Base-by-base conservation (phyloP, 2,329 filamentous ascomycete genomes). In the Fusarium brevicatenulatum region DNA sequence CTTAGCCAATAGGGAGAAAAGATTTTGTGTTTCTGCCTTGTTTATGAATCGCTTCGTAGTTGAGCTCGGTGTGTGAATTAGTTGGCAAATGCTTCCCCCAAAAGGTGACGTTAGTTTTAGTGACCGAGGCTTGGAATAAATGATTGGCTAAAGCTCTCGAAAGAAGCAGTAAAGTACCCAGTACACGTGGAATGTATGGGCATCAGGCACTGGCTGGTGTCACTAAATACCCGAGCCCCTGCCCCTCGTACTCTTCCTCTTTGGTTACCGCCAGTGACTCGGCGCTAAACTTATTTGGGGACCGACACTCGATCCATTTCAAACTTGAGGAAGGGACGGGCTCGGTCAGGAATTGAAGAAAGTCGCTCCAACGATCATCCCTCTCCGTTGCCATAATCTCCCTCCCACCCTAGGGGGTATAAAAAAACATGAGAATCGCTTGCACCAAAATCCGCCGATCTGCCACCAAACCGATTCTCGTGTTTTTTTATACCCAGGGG, bases 251-350 rank as follows among this genome's bases (percentile, higher is more conserved):
- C 63, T 50, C 68, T 71, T 67, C 75, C 70, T 7, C 39, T 75
- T 75, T 64, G 54, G 71, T 71, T 74, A 73, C 72, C 75, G 71
- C 68, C 63, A 50, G 30, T 52, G 36, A 34, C 50, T 55, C 16
- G 7, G 39, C 70, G 75, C 81, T 82, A 82, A 79, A 46, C 81
- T 73, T 39, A 30, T 78, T 79, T 77, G 76, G 81, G 76, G 73
- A 83, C 81, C 81, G 81, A 83, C 68, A 44, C 71, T 54, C 25
- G 54, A 54, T 67, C 62, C 54, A 57, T 56, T 68, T 65, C 63
- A 67, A 71, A 70, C 61, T 57, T 50, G 43, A 54, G 37, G 36
- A 50, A 47, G 28, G 61, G 56, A 44, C 19, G 18, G 49, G 30
- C 68, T 63, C 63, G 70, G 76, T 72, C 67, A 66, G 65, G 70